Conservation (phyloP, 2,329 filamentous ascomycete species). For the Gaeumannomyces tritici region DNA sequence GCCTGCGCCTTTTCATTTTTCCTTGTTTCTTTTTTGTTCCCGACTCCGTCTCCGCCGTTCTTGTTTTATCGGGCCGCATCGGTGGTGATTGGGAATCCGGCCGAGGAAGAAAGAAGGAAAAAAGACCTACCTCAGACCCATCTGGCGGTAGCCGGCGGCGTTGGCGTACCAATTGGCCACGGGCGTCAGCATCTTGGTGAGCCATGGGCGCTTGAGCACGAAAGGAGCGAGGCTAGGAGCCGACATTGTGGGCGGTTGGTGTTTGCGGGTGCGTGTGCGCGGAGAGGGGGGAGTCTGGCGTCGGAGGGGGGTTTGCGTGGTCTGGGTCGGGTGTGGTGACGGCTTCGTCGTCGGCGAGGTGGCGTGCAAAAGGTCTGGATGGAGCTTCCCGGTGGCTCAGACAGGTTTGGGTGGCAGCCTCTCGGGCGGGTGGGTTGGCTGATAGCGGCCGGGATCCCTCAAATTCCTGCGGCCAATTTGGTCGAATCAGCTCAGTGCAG, state of each 20-base stretch:
- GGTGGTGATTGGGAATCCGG: not conserved
- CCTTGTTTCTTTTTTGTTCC: not conserved
- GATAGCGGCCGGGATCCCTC: slow-evolving; percentile 1
- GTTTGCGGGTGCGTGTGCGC: too few species aligned
- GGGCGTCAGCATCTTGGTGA: slow-evolving; percentile 69
- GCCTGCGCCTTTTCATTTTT: not conserved
- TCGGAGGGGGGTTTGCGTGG: too few species aligned
- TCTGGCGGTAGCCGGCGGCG: slow-evolving; percentile 46
- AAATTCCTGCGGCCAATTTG: slow-evolving; percentile 6
- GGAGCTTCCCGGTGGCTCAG: not conserved
- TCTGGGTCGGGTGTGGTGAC: not conserved
- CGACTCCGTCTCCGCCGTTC: not conserved
- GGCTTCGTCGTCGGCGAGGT: slow-evolving; percentile 1
- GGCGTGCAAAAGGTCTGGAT: not conserved
- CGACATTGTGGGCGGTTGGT: slow-evolving; percentile 38
- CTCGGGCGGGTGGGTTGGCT: not conserved
- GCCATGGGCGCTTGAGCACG: slow-evolving; percentile 78
- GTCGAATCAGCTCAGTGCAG: slow-evolving; percentile 4
- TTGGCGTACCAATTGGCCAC: slow-evolving; percentile 82
- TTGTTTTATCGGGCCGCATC: not conserved
- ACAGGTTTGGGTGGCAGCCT: not conserved
- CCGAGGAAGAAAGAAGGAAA: not conserved
- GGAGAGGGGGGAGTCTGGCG: not conserved
- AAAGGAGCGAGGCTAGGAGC: slow-evolving; percentile 64
- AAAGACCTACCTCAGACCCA: slow-evolving; percentile 3